Evolutionary conservation across 192 early-diverging fungal species (phyloP).

Genomic region (Coemansia sp.): DNA sequence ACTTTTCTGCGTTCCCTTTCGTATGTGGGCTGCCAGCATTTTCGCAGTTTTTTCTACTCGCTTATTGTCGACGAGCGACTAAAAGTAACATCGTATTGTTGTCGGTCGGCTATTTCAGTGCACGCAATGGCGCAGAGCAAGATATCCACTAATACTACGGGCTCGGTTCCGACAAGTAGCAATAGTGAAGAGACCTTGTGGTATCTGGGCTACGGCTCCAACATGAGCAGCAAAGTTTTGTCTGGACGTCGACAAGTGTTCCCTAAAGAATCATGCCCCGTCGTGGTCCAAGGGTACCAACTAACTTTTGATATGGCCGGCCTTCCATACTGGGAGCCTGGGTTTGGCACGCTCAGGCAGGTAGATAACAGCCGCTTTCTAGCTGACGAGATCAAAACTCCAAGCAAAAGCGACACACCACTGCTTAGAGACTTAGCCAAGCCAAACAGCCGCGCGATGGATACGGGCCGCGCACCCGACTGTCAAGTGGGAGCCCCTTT

Average conservation of each 20-base stretch:
- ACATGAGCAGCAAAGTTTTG: slow-evolving; percentile 54
- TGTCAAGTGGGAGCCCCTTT: slow-evolving; percentile 31
- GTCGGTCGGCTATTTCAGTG: background rate
- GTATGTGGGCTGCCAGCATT: too few relatives aligned
- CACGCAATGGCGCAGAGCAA: background rate
- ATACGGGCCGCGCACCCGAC: slow-evolving; percentile 5
- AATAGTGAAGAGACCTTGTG: slow-evolving; percentile 12
- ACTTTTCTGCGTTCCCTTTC: too few relatives aligned
- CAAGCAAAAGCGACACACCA: background rate
- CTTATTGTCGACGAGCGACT: background rate
- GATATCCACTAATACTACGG: background rate
- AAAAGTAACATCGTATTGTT: too few relatives aligned
- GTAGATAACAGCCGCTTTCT: background rate
- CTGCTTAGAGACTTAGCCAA: background rate
- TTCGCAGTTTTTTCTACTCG: background rate
- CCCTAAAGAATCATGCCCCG: slow-evolving; percentile 35
- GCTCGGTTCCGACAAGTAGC: background rate
- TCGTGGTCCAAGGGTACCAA: slow-evolving; percentile 42
- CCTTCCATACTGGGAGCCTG: slow-evolving; percentile 52
- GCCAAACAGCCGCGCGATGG: background rate
- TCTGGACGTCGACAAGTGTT: slow-evolving; percentile 51
- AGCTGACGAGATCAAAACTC: background rate
- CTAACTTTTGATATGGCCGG: slow-evolving; percentile 54
- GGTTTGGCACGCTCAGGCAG: slow-evolving; percentile 42
- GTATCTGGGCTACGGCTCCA: slow-evolving; percentile 50